A percentile compares a stretch with the other conserved stretches of the same genome.
phyloP scores from a whole-genome alignment of 1,284 basidiomycete genomes.

The Anthracocystis setariae region DNA sequence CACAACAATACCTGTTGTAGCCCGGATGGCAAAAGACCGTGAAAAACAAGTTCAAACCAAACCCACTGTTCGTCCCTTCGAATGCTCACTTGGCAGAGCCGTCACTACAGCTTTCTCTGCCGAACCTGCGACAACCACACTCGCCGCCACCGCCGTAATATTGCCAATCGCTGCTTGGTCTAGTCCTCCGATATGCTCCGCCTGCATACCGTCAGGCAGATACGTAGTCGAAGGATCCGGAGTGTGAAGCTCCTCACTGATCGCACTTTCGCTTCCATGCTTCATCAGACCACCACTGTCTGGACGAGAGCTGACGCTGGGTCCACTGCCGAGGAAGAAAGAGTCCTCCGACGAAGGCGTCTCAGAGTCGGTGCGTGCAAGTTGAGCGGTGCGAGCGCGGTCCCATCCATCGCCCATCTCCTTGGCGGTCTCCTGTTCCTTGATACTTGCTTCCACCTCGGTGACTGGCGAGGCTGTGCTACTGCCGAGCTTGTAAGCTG shows the following conservation, averaged over 20 bases:
- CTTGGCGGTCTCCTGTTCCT: not conserved
- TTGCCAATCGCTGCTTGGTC: constrained; percentile 13
- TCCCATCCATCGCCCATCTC: constrained; percentile 19
- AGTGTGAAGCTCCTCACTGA: constrained; percentile 46
- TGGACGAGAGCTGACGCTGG: constrained; percentile 27
- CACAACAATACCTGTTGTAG: too few species aligned
- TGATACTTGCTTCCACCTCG: not conserved
- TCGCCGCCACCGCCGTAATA: constrained; percentile 3
- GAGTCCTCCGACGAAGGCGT: constrained; percentile 47
- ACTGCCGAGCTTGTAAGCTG: constrained; percentile 28
- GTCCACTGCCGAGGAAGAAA: constrained; percentile 32
- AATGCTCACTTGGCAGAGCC: not conserved
- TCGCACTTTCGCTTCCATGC: constrained; percentile 47
- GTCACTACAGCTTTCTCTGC: constrained; percentile 10
- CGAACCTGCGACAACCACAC: not conserved
- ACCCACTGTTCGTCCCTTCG: not conserved
- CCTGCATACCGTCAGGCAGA: constrained; percentile 18
- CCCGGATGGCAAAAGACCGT: too few species aligned
- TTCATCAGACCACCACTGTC: constrained; percentile 39
- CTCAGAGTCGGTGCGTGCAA: constrained; percentile 33
- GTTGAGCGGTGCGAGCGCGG: constrained; percentile 10
- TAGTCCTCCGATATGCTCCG: constrained; percentile 4
- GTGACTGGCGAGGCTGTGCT: not conserved
- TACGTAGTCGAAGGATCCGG: constrained; percentile 35
- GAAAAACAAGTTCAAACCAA: not conserved